These are phyloP conservation scores for sunflower (Helianthus annuus) DNA, from an alignment of 129 eudicot genomes.

Conservation along the genomic window HanXRQr2.0-SUNRISE NC_035434.2:26937525-26938024, in stretches of 20 bases:
- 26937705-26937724: conserved; percentile 98
- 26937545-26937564: no score
- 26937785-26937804: conserved; percentile 94
- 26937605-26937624: background rate
- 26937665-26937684: conserved; percentile 94
- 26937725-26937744: conserved; percentile 84
- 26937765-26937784: conserved; percentile 86
- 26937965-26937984: background rate
- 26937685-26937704: conserved; percentile 69
- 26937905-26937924: background rate
- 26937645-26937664: conserved; percentile 99
- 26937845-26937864: background rate
- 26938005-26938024: background rate
- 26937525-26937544: no score
- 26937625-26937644: conserved; percentile 35
- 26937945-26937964: background rate
- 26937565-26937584: no score
- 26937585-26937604: no score
- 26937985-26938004: background rate
- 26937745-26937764: conserved; percentile 75
- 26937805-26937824: conserved; percentile 55
- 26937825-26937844: background rate
- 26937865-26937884: background rate
- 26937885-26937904: background rate
- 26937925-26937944: no score